phyloP scores from a whole-genome alignment of 345 rosid genomes.

The Melastoma malabathricum region DNA sequence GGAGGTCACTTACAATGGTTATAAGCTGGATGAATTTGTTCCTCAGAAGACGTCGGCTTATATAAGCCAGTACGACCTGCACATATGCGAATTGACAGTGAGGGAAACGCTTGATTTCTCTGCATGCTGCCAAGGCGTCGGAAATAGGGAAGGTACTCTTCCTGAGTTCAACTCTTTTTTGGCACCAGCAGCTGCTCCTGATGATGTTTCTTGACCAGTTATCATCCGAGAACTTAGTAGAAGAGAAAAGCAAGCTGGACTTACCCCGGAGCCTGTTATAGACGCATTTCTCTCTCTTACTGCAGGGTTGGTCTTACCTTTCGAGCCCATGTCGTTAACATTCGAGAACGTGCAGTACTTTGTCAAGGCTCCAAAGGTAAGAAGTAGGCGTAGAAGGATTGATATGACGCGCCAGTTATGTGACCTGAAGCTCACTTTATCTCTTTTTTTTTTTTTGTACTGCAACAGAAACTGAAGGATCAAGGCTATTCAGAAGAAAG shows the following conservation, averaged over 20 bases:
- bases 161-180: no score
- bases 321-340: slow-evolving; percentile 26
- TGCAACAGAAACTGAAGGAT: slow-evolving; percentile 13
- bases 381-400: background rate
- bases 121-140: slow-evolving; percentile 32
- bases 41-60: slow-evolving; percentile 30
- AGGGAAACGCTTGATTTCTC: slow-evolving; percentile 29
- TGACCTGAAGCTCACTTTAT: no score
- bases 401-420: background rate
- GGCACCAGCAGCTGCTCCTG: no score
- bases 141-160: slow-evolving; percentile 16
- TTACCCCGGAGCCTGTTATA: slow-evolving; percentile 31
- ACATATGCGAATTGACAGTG: slow-evolving; percentile 28
- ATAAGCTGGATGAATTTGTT: slow-evolving; percentile 20
- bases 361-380: slow-evolving; percentile 34
- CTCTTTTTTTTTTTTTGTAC: background rate
- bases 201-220: slow-evolving; percentile 6
- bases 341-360: slow-evolving; percentile 30
- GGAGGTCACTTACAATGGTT: slow-evolving; percentile 22
- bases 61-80: slow-evolving; percentile 25
- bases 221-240: slow-evolving; percentile 24
- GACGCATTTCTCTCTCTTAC: slow-evolving; percentile 13
- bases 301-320: slow-evolving; percentile 26
- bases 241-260: slow-evolving; percentile 34
- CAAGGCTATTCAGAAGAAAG: slow-evolving; percentile 17